Percentiles rank a stretch among this genome's conserved stretches.
phyloP scores from a whole-genome alignment of 345 rosid genomes.

The Microcos paniculata region DNA sequence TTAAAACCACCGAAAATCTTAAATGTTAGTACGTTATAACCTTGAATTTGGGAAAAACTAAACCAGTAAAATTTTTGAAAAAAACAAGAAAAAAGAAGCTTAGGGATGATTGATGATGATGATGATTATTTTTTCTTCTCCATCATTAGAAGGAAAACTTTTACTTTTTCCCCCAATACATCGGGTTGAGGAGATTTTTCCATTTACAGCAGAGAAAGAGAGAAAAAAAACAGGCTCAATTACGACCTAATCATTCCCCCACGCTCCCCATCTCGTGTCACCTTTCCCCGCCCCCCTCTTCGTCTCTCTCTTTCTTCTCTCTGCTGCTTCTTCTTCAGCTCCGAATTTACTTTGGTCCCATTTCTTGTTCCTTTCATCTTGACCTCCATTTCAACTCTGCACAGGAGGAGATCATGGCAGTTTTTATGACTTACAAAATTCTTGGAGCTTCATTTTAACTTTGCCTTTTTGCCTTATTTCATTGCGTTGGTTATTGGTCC shows the following conservation, averaged over 20 bases:
- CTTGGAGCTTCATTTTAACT: conserved; percentile 12
- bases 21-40: background rate
- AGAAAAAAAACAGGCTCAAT: conserved; percentile 20
- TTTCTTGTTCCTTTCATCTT: background rate
- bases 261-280: conserved; percentile 26
- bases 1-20: background rate
- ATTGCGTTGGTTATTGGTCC: background rate
- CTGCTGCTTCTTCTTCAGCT: conserved; percentile 1
- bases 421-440: conserved; percentile 3
- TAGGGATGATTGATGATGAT: conserved; percentile 17
- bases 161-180: conserved; percentile 6
- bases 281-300: conserved; percentile 21
- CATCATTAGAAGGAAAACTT: conserved; percentile 28
- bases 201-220: conserved; percentile 30
- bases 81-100: background rate
- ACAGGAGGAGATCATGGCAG: background rate
- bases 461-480: conserved; percentile 9
- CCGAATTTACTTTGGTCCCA: background rate
- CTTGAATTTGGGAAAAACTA: background rate
- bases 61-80: background rate
- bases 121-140: conserved; percentile 16
- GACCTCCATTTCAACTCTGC: background rate
- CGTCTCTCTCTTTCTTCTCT: background rate
- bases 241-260: conserved; percentile 54
- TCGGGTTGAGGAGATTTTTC: conserved; percentile 15